Base-by-base conservation (phyloP, 495 filamentous ascomycete genomes). In the Aspergillus homomorphus region DNA sequence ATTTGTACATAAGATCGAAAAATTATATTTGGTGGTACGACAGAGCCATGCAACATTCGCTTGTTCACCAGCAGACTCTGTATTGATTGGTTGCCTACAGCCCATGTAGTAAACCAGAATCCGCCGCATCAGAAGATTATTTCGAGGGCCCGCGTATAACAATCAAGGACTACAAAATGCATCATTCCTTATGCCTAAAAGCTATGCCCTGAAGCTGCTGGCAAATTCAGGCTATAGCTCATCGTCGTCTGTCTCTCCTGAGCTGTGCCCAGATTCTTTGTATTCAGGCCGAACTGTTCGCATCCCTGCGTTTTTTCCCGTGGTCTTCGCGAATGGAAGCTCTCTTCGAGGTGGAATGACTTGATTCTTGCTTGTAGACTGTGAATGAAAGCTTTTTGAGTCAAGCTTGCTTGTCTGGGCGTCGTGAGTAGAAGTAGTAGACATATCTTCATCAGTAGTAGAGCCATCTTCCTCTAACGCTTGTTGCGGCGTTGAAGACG, bases 221-320 rank as follows among this genome's bases (percentile, higher is more conserved):
- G n/a, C n/a, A n/a, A n/a, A n/a, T 38, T 38, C 15, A 12, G 33
- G 7, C 71, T 61, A 82, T 59, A 82, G 62, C 57, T 83, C 79
- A 61, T 83, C 80, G 60, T 83, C 81, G 64, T 84, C 81, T 2
- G 72, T 76, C 56, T 80, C 80, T 26, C 78, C 79, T 45, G 67
- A 73, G 15, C 67, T 76, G 38, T 70, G 73, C 21, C 72, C 73
- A 1, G 59, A 59, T 1, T 59, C 55, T 20, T 53, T 15, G 54
- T 49, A 42, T 57, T 58, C n/a, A 30, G 30, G 48, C n/a, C 12
- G 45, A 28, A 50, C 43, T 26, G 33, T 51, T 51, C 18, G n/a
- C 45, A 18, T 19, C 54, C 41, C 48, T 57, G 61, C 23, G 1
- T 54, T 38, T 21, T 49, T 33, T 41, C 46, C 44, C 28, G 20